Conservation (phyloP, 805 yeast genomes). For the Scheffersomyces coipomensis region DNA sequence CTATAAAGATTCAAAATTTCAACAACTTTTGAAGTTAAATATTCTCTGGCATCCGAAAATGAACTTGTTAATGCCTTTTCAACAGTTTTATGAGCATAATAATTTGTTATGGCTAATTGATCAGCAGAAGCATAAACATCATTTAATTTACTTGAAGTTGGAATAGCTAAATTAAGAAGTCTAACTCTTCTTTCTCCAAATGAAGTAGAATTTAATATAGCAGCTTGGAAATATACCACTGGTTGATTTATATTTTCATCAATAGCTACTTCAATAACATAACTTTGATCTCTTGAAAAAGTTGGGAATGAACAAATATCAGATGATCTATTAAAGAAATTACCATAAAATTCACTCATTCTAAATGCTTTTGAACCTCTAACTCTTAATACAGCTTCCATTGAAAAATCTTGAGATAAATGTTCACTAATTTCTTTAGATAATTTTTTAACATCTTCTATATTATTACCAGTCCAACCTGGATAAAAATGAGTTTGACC, state of each 20-base stretch:
- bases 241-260: conserved; percentile 85
- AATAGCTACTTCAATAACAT: conserved; percentile 78
- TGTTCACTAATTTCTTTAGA: conserved; percentile 85
- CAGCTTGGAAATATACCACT: conserved; percentile 81
- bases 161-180: conserved; percentile 83
- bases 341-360: conserved; percentile 83
- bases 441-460: conserved; percentile 83
- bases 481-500: conserved; percentile 97
- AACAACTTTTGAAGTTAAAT: conserved; percentile 59
- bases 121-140: conserved; percentile 95
- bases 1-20: conserved; percentile 80
- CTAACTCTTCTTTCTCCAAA: conserved; percentile 92
- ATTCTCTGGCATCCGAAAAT: conserved; percentile 77
- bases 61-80: conserved; percentile 72
- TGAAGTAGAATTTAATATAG: conserved; percentile 86
- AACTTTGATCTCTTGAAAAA: conserved; percentile 94
- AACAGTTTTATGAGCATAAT: conserved; percentile 78
- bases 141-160: conserved; percentile 72
- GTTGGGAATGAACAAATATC: conserved; percentile 97
- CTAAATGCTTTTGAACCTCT: conserved; percentile 90
- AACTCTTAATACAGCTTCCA: conserved; percentile 95
- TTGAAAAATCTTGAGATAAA: conserved; percentile 81
- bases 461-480: conserved; percentile 79
- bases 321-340: conserved; percentile 91
- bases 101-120: conserved; percentile 86